Conservation (phyloP, 495 filamentous ascomycete genomes). For the Friedmanniomyces simplex region DNA sequence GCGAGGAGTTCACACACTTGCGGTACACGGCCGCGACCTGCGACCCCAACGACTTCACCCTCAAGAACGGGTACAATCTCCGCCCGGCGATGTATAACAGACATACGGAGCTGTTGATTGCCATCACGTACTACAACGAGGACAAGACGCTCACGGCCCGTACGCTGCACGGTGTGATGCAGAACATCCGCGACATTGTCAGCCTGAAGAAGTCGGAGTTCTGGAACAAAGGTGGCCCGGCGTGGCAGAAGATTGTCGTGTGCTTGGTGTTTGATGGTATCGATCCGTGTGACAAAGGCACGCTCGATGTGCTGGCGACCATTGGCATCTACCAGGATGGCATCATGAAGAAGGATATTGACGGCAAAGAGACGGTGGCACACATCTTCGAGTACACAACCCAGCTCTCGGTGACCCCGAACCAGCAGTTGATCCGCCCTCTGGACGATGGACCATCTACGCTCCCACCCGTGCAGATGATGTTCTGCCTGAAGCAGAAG, state of each 20-base stretch:
- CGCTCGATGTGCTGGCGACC: constrained; percentile 84
- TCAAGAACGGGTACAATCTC: constrained; percentile 98
- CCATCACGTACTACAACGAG: constrained; percentile 99
- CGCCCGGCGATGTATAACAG: constrained; percentile 98
- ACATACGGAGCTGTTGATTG: constrained; percentile 92
- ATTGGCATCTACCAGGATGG: constrained; percentile 95
- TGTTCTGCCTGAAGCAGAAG: constrained; percentile 97
- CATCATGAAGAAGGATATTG: constrained; percentile 96
- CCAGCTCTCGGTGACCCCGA: constrained; percentile 89
- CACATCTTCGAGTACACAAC: constrained; percentile 99
- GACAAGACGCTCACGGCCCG: constrained; percentile 88
- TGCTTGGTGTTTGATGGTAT: constrained; percentile 95
- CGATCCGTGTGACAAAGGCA: constrained; percentile 93
- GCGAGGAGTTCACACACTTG: constrained; percentile 98
- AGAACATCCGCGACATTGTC: constrained; percentile 95
- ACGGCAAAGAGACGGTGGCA: constrained; percentile 90
- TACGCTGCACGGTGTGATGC: constrained; percentile 96
- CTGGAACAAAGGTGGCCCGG: constrained; percentile 97
- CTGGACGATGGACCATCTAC: constrained; percentile 73
- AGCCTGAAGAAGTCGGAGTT: constrained; percentile 98
- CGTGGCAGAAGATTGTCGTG: constrained; percentile 99
- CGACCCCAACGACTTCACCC: constrained; percentile 98
- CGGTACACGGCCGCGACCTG: constrained; percentile 97
- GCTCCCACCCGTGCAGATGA: constrained; percentile 93
- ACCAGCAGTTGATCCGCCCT: constrained; percentile 91